Base-by-base conservation (phyloP, 1,139 yeast genomes). In the Taphrina flavorubra region DNA sequence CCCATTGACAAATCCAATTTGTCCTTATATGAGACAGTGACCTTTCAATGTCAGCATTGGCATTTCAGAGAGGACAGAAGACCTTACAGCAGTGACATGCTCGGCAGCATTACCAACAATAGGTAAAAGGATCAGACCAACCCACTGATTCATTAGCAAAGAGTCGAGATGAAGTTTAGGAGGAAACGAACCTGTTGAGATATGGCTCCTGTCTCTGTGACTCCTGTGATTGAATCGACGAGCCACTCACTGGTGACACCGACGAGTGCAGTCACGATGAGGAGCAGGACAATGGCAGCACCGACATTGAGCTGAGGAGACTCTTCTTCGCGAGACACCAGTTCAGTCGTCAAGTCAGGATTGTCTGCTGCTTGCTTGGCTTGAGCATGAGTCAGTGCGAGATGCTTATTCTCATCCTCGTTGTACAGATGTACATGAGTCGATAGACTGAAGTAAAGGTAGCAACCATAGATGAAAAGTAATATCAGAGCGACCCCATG, bases 61-160 rank as follows among this genome's bases (percentile, higher is more conserved):
- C 31, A 2, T 2, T 25, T 4, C 31, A 4, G 31, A 25, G 4
- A 25, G 4, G 4, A 25, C 4, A 4, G 31, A 25, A 25, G 31
- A 94, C 72, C 91, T 85, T 61, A 94, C 89, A 1, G 98, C 97
- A 18, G 99, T 94, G 63, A 90, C 98, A 78, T 94, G 99, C 79
- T 94, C 99, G 14, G 99, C 98, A 1, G 99, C 99, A 76, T 94
- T 94, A 70, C 99, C 99, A 40, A 94, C 98, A 72, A 95, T 92
- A 62, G 99, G 99, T 72, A 94, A 87, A 62, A 94, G 86, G 74
- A 94, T 89, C 74, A 94, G 83, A 78, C 99, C 99, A 74, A 94
- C 91, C 60, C 60, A 56, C 60, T 56, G 40, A 2, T 2, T 18
- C n/a, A 13, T 53, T 36, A 37, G 40, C 58, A 31, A 6, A 34